Percentiles rank a stretch among this genome's conserved stretches.
Evolutionary conservation across 495 filamentous ascomycete genomes (phyloP).

Genomic region (Friedmanniomyces endolithicus): DNA sequence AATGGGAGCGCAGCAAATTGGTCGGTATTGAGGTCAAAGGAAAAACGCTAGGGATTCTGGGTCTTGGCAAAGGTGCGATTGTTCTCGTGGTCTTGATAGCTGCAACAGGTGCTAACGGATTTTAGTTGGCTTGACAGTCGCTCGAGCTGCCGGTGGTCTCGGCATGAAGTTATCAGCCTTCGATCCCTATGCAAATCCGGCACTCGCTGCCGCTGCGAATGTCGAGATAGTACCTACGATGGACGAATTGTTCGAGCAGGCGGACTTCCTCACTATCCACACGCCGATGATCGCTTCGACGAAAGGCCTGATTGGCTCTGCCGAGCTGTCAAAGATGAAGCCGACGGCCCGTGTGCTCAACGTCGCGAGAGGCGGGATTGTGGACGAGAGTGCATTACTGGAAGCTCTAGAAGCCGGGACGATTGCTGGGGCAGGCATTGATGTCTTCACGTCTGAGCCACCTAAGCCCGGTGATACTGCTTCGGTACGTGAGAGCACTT

Average conservation of each 20-base stretch:
- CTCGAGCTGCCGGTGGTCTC: constrained; percentile 52
- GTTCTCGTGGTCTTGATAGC: not conserved
- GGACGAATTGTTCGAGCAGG: constrained; percentile 43
- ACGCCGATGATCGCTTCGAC: constrained; percentile 62
- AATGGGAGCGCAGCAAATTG: constrained; percentile 57
- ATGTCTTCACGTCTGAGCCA: constrained; percentile 64
- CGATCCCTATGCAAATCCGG: constrained; percentile 54
- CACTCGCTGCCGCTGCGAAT: constrained; percentile 44
- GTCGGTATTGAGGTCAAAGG: constrained; percentile 59
- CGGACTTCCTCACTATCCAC: constrained; percentile 64
- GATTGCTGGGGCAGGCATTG: constrained; percentile 59
- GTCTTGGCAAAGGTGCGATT: constrained; percentile 48
- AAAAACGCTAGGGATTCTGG: constrained; percentile 55
- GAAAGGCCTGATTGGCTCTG: constrained; percentile 47
- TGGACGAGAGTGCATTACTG: constrained; percentile 58
- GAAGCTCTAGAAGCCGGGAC: constrained; percentile 52
- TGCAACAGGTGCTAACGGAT: not conserved
- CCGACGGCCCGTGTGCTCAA: constrained; percentile 16
- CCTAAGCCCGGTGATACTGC: constrained; percentile 41
- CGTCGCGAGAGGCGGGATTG: constrained; percentile 49
- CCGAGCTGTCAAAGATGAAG: constrained; percentile 57
- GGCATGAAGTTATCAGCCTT: constrained; percentile 55
- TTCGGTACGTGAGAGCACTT: not conserved
- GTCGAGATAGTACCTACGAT: constrained; percentile 44
- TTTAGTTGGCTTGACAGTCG: constrained; percentile 56